Base-by-base conservation (phyloP, 2,329 filamentous ascomycete species). In the Madurella fahalii region DNA sequence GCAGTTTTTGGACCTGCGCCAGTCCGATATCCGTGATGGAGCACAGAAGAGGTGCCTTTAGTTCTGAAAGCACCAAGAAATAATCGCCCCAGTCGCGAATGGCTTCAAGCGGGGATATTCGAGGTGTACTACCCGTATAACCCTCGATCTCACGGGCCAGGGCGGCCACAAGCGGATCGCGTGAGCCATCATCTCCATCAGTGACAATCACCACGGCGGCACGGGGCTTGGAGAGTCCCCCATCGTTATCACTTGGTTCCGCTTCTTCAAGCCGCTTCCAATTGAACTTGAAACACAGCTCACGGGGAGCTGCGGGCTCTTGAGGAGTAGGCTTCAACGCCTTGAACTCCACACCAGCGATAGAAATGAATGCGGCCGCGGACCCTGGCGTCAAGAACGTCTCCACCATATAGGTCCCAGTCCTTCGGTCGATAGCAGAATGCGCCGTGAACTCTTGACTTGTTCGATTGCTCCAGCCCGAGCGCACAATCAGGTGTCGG, bases 11-110 rank as follows among this genome's bases (percentile, higher is more conserved):
- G 18, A 68, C 41, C 41, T 55, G 50, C 7, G 53, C 52, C 12
- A 68, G 60, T 4, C 47, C 42, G 8, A 40, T 15, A 4, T 54
- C 42, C 9, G 51, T 52, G 17, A 66, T 45, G 11, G 52, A 31
- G 1, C 58, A 41, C 13, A 68, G 57, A 2, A 67, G 17, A 1
- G 60, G 60, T 13, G 37, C 40, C 2, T 59, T 56, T 7, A 67
- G 41, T 45, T 68, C 65, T 8, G 53, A 52, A 1, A 68, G 40
- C 9, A 68, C 61, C 20, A 68, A 30, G 47, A 64, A 65, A 42
- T 44, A 42, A 18, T 49, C 58, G 15, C 47, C 17, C 8, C 47
- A 59, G 17, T 58, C 47, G 2, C 32, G 31, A 12, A 62, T 41
- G 9, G 52, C 43, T 8, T 62, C 39, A 2, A 67, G 43, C 5